Percentiles rank a stretch among this genome's conserved stretches.
Evolutionary conservation across 23 red algal genomes (phyloP).

Genomic region (Porphyridium purpureum): DNA sequence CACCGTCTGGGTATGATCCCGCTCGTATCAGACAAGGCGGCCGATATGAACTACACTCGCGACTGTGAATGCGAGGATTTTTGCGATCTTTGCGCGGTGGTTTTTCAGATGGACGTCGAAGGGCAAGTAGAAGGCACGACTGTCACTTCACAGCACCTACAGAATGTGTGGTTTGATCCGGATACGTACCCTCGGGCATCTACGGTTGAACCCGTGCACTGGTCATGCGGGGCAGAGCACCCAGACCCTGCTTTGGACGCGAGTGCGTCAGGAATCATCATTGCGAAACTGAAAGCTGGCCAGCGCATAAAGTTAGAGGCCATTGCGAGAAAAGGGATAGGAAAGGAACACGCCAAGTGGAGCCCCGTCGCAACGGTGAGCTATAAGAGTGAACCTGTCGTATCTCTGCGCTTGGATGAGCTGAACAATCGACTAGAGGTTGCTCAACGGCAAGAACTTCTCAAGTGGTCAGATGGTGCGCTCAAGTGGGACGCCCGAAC

Average conservation of each 20-base stretch:
- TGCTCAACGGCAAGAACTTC: conserved; percentile 24
- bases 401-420: conserved; percentile 26
- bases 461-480: conserved; percentile 23
- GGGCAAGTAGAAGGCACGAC: background rate
- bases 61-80: conserved; percentile 80
- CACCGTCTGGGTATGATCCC: conserved; percentile 86
- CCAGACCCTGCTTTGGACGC: background rate
- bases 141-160: background rate
- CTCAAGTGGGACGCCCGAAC: conserved; percentile 3
- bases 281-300: conserved; percentile 41
- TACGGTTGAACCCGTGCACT: conserved; percentile 8
- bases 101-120: conserved; percentile 20
- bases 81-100: conserved; percentile 55
- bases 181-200: background rate
- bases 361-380: conserved; percentile 70
- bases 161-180: background rate
- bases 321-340: conserved; percentile 78
- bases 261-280: conserved; percentile 39
- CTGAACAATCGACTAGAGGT: conserved; percentile 39
- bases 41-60: conserved; percentile 20
- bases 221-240: background rate
- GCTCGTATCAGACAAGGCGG: conserved; percentile 23
- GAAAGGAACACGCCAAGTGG: conserved; percentile 97
- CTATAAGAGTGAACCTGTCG: conserved; percentile 46
- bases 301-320: conserved; percentile 45